These are phyloP conservation scores for Colletotrichum horii DNA, from an alignment of 2,329 filamentous ascomycete genomes.

Conservation along the genomic window DNA sequence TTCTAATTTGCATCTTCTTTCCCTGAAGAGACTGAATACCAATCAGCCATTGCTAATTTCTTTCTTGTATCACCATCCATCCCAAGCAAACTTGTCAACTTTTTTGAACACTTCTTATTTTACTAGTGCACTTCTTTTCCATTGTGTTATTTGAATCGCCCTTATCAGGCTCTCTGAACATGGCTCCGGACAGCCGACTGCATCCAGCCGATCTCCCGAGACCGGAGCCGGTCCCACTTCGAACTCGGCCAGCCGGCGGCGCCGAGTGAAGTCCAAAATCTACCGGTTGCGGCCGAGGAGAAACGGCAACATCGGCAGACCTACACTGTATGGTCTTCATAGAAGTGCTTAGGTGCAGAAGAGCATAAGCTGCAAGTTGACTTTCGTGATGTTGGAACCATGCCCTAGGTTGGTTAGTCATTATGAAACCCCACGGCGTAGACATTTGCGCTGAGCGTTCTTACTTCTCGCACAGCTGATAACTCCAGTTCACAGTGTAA, in stretches of 20 bases:
- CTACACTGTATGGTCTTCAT: not conserved
- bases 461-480: not conserved
- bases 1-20: accelerated
- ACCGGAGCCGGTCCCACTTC: not conserved
- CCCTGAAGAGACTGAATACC: not conserved
- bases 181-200: not conserved
- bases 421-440: not conserved
- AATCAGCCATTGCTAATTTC: not conserved
- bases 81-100: not conserved
- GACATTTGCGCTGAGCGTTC: not conserved
- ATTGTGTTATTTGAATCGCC: accelerated
- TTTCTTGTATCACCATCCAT: not conserved
- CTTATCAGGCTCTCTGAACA: not conserved
- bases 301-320: not conserved
- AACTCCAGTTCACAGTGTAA: not conserved
- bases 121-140: not conserved
- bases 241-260: not conserved
- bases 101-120: not conserved
- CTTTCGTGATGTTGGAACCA: not conserved
- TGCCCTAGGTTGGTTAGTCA: not conserved
- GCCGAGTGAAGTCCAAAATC: not conserved
- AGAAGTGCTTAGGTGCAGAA: not conserved
- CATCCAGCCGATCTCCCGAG: not conserved
- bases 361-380: not conserved
- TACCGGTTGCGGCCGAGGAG: not conserved